Percentiles rank a stretch among this genome's conserved stretches.
phyloP scores from a whole-genome alignment of 2,329 filamentous ascomycete genomes.

The Neofusicoccum laricinum region DNA sequence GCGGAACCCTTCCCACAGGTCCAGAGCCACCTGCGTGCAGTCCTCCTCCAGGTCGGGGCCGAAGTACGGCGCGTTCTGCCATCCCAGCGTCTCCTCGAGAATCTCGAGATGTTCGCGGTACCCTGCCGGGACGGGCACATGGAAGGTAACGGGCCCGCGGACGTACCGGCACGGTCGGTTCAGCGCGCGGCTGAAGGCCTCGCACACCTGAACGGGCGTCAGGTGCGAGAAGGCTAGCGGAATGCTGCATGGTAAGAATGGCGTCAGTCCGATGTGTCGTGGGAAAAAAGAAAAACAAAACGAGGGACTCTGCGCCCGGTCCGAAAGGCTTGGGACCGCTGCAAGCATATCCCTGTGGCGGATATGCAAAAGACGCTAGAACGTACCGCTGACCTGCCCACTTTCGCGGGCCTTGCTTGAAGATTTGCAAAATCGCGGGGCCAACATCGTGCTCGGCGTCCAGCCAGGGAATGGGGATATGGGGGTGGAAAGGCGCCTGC shows the following conservation, averaged over 20 bases:
- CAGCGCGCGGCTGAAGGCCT: conserved; percentile 74
- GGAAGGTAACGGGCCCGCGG: conserved; percentile 75
- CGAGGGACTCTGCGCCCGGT: background rate
- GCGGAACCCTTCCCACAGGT: conserved; percentile 87
- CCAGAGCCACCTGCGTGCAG: conserved; percentile 71
- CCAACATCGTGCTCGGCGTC: conserved; percentile 96
- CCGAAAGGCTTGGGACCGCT: background rate
- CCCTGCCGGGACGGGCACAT: conserved; percentile 79
- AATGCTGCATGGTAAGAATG: conserved; percentile 54
- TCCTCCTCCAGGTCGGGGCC: conserved; percentile 56
- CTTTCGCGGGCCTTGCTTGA: conserved; percentile 85
- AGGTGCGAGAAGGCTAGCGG: conserved; percentile 89
- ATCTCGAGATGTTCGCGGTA: conserved; percentile 83
- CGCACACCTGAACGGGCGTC: conserved; percentile 77
- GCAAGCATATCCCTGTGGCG: conserved; percentile 8
- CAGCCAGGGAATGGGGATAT: conserved; percentile 87
- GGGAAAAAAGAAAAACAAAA: background rate
- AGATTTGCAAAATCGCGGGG: conserved; percentile 85
- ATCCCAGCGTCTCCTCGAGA: conserved; percentile 58
- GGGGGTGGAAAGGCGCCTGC: conserved; percentile 89
- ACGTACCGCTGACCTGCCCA: conserved; percentile 71
- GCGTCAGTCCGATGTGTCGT: conserved; percentile 1
- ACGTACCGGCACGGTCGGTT: conserved; percentile 76
- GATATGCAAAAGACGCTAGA: background rate
- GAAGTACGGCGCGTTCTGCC: conserved; percentile 61